phyloP scores from a whole-genome alignment of 75 land plant genomes.

The Ceratopteris richardii region DNA sequence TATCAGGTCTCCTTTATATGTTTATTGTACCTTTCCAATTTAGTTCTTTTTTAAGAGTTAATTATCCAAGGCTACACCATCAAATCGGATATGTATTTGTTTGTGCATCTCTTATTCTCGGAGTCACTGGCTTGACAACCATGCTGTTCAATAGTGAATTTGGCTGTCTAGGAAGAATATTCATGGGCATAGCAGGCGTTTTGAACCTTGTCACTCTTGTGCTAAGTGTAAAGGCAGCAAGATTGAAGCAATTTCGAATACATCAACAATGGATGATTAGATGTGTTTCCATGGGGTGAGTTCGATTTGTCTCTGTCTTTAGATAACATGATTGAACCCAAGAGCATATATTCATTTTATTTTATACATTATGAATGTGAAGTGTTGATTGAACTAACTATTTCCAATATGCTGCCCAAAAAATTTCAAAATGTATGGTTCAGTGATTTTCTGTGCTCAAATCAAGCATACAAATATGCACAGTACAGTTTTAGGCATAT shows the following conservation, averaged over 20 bases:
- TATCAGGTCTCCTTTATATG: neutral
- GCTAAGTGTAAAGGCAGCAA: neutral
- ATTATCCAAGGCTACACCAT: neutral
- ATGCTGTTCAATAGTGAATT: neutral
- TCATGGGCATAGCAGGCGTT: neutral
- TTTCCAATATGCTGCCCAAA: no score
- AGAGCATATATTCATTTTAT: no score
- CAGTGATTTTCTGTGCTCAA: no score
- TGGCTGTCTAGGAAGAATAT: neutral
- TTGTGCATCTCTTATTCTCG: neutral
- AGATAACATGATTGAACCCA: no score
- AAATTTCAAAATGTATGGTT: no score
- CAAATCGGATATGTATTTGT: neutral
- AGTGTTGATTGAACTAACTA: no score
- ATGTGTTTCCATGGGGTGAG: neutral
- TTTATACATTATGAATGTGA: no score
- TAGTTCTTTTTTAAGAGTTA: neutral
- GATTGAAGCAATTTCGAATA: neutral
- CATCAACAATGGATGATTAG: slow-evolving; percentile 1
- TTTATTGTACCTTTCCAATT: neutral
- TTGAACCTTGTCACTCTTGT: neutral
- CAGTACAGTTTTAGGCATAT: no score
- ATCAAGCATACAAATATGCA: no score
- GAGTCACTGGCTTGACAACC: neutral
- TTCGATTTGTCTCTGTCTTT: neutral